phyloP scores from a whole-genome alignment of 345 rosid species.

The Adansonia digitata region DNA sequence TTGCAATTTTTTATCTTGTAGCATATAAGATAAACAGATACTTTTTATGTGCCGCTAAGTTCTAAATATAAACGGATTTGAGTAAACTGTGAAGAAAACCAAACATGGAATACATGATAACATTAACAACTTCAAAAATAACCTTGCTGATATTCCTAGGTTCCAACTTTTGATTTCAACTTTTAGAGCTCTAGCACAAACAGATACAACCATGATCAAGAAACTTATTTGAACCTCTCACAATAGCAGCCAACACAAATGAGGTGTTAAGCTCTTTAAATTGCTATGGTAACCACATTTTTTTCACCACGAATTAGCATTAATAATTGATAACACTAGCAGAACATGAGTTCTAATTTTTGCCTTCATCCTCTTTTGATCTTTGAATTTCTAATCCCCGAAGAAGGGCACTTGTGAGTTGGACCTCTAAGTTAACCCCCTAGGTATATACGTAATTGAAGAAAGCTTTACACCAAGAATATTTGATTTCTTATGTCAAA shows the following conservation, averaged over 20 bases:
- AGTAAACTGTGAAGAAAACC: background rate
- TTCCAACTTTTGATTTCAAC: background rate
- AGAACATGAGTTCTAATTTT: background rate
- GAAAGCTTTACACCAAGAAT: background rate
- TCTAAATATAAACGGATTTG: background rate
- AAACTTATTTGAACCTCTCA: background rate
- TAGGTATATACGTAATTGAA: background rate
- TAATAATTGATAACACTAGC: background rate
- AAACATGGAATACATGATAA: no score
- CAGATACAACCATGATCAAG: background rate
- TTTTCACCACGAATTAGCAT: background rate
- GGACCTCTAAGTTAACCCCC: background rate
- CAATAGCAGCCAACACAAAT: background rate
- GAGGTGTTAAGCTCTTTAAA: background rate
- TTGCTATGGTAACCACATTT: background rate
- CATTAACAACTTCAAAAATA: background rate
- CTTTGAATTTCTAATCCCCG: background rate
- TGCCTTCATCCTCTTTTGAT: background rate
- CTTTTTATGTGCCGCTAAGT: background rate
- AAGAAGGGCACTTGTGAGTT: background rate
- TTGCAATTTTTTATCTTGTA: no score
- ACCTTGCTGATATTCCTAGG: background rate
- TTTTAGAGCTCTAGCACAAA: background rate
- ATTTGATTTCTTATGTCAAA: background rate
- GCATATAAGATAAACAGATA: background rate